These are phyloP conservation scores for Tolypocladium cylindrosporum DNA, from an alignment of 2,329 filamentous ascomycete species.

Conservation along the genomic window DNA sequence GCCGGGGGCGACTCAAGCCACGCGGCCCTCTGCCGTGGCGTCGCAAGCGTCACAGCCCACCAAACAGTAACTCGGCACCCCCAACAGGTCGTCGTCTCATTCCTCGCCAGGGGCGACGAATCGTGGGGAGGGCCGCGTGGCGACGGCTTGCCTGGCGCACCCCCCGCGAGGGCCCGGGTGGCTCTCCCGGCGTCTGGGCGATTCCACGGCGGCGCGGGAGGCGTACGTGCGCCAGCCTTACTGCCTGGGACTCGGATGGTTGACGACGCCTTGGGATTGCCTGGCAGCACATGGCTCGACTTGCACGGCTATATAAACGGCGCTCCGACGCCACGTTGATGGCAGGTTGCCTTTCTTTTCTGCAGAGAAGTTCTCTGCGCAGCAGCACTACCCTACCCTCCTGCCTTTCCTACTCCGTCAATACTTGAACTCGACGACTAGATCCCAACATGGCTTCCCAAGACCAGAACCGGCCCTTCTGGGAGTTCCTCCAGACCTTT, in stretches of 20 bases:
- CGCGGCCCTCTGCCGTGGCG: background rate
- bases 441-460: conserved; percentile 12
- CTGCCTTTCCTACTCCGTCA: background rate
- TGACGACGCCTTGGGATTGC: background rate
- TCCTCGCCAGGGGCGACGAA: background rate
- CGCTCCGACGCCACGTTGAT: background rate
- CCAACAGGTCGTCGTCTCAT: background rate
- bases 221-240: background rate
- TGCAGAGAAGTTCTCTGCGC: background rate
- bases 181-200: background rate
- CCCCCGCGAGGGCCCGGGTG: background rate
- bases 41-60: background rate
- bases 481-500: conserved; percentile 25
- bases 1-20: background rate
- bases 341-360: background rate
- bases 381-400: background rate
- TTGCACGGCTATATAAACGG: background rate
- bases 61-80: background rate
- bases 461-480: conserved; percentile 12
- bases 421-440: background rate
- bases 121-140: background rate
- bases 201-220: background rate
- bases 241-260: background rate
- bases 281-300: background rate
- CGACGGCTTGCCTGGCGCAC: background rate